These are phyloP conservation scores for Skeletonema grethae DNA, from an alignment of 108 stramenopile species.

Conservation along the genomic window DNA sequence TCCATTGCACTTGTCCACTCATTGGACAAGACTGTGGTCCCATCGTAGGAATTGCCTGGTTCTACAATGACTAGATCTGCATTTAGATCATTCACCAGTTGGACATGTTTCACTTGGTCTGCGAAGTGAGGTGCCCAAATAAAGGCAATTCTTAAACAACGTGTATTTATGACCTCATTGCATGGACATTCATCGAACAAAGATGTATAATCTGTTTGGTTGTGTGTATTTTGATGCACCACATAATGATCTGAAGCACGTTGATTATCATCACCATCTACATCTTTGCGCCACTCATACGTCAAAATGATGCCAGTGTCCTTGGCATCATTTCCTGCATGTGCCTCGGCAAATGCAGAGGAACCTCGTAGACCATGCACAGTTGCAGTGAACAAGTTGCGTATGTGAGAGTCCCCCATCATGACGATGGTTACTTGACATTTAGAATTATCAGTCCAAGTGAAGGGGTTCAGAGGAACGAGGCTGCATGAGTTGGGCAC, in stretches of 20 bases:
- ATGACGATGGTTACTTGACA: constrained; percentile 37
- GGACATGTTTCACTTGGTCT: constrained; percentile 21
- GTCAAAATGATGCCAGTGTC: constrained; percentile 17
- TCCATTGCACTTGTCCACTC: constrained; percentile 27
- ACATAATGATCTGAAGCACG: constrained; percentile 22
- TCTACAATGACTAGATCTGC: constrained; percentile 27
- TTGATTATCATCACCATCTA: background rate
- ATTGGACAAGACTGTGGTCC: background rate
- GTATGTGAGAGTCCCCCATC: constrained; percentile 40
- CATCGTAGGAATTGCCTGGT: constrained; percentile 32
- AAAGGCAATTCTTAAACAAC: constrained; percentile 31
- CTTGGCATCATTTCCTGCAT: constrained; percentile 14
- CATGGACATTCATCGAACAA: constrained; percentile 25
- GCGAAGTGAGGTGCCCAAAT: constrained; percentile 34
- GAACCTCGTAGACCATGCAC: constrained; percentile 36
- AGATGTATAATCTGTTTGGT: background rate
- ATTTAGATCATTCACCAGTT: constrained; percentile 15
- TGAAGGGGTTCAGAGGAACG: constrained; percentile 32
- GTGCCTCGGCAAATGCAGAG: constrained; percentile 28
- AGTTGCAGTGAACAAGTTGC: constrained; percentile 44
- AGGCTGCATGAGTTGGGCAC: constrained; percentile 21
- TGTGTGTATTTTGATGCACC: constrained; percentile 6
- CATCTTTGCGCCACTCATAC: constrained; percentile 32
- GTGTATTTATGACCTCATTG: constrained; percentile 4
- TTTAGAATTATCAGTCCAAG: constrained; percentile 22